Percentiles rank a stretch among this genome's conserved stretches.
These are phyloP conservation scores for Kluyveromyces aestuarii DNA, from an alignment of 805 yeast species.

Conservation along the genomic window DNA sequence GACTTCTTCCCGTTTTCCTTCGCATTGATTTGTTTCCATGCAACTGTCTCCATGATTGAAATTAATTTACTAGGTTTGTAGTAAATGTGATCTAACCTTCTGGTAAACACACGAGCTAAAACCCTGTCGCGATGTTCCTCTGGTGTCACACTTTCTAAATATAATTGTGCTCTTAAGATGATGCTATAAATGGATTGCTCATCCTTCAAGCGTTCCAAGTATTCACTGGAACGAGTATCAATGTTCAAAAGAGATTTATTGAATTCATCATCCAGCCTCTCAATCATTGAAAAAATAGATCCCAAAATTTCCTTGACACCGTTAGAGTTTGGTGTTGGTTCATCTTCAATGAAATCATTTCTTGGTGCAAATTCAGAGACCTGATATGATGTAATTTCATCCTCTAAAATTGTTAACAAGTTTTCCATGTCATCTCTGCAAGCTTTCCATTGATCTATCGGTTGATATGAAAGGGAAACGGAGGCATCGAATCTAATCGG, in stretches of 20 bases:
- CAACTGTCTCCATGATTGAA: constrained; percentile 53
- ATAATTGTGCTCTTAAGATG: constrained; percentile 77
- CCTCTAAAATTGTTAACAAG: constrained; percentile 62
- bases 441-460: constrained; percentile 70
- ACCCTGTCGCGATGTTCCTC: constrained; percentile 41
- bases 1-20: constrained; percentile 10
- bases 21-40: constrained; percentile 51
- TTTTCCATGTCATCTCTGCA: constrained; percentile 53
- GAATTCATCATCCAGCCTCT: constrained; percentile 91
- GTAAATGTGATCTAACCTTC: constrained; percentile 87
- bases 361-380: constrained; percentile 67
- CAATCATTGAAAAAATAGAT: constrained; percentile 76
- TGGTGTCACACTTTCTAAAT: constrained; percentile 59
- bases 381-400: constrained; percentile 45
- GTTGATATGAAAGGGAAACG: constrained; percentile 59
- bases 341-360: constrained; percentile 69
- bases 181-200: constrained; percentile 69
- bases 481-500: constrained; percentile 83
- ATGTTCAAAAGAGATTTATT: constrained; percentile 76
- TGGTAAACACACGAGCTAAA: constrained; percentile 63
- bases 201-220: constrained; percentile 81
- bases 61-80: constrained; percentile 80
- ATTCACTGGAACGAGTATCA: constrained; percentile 94
- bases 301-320: constrained; percentile 77
- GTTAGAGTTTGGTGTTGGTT: constrained; percentile 47